Percentiles rank a stretch among this genome's conserved stretches.
phyloP scores from a whole-genome alignment of 2,329 filamentous ascomycete species.

The Drechslera avenae region DNA sequence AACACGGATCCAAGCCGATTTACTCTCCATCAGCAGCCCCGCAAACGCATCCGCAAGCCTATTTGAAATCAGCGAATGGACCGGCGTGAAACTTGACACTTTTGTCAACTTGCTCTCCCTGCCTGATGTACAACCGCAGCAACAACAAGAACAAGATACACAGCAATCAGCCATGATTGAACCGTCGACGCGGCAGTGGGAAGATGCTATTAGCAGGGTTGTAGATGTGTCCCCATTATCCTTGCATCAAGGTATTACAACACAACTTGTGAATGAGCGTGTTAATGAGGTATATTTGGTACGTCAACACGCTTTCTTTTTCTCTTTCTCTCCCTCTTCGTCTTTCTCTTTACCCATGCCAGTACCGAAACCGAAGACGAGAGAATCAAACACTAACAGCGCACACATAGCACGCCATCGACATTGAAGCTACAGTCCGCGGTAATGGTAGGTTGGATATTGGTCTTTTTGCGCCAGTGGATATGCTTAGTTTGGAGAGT shows the following conservation, averaged over 20 bases:
- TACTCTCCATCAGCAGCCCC: constrained; percentile 63
- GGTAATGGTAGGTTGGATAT: constrained; percentile 55
- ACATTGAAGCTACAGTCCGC: constrained; percentile 60
- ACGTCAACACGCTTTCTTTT: constrained; percentile 22
- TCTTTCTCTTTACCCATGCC: no score
- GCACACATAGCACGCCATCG: constrained; percentile 55
- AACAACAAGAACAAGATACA: not conserved
- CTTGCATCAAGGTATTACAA: no score
- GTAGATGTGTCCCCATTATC: no score
- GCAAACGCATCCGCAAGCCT: constrained; percentile 66
- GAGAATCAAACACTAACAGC: constrained; percentile 35
- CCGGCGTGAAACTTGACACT: constrained; percentile 69
- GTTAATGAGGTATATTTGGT: constrained; percentile 47
- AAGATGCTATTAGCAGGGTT: constrained; percentile 22
- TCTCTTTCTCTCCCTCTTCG: constrained; percentile 49
- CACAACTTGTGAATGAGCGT: constrained; percentile 24
- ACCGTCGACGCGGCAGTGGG: constrained; percentile 21
- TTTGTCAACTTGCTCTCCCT: constrained; percentile 82
- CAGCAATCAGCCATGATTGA: constrained; percentile 25
- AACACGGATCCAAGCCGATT: constrained; percentile 67
- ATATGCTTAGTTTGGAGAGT: constrained; percentile 49
- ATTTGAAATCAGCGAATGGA: constrained; percentile 76
- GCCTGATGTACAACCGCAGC: constrained; percentile 44
- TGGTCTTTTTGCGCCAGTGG: constrained; percentile 57
- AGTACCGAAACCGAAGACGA: constrained; percentile 37